These are phyloP conservation scores for Aspergillus haitiensis DNA, from an alignment of 495 filamentous ascomycete species.

Conservation along the genomic window DNA sequence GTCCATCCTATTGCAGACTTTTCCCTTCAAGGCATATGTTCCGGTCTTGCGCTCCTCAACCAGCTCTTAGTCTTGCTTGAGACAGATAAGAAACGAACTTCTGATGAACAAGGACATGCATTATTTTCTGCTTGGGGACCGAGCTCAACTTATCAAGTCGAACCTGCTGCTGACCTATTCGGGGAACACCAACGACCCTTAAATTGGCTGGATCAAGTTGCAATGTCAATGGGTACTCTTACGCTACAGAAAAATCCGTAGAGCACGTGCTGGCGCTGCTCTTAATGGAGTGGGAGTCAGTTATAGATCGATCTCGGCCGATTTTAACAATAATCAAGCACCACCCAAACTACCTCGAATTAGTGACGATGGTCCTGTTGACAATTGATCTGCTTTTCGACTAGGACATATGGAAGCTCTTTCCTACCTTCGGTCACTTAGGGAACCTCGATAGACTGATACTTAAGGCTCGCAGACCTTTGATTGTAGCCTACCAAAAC, in stretches of 20 bases:
- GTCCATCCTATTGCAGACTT: constrained; percentile 13
- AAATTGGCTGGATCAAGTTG: constrained; percentile 22
- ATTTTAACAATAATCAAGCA: no score
- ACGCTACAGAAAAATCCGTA: neutral
- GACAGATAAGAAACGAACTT: constrained; percentile 7
- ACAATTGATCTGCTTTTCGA: no score
- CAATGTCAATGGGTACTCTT: constrained; percentile 26
- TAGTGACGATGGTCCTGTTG: no score
- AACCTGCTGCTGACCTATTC: neutral
- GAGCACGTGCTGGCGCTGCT: no score
- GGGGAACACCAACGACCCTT: constrained; percentile 6
- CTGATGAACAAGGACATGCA: neutral
- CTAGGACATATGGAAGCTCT: no score
- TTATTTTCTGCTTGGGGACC: neutral
- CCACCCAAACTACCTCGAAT: no score
- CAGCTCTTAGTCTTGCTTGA: constrained; percentile 20
- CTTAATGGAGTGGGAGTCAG: no score
- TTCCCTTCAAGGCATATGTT: constrained; percentile 20
- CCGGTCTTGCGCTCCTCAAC: constrained; percentile 22
- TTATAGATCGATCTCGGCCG: no score
- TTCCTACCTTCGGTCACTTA: no score
- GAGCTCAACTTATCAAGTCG: neutral
- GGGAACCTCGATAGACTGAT: no score
- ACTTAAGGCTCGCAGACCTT: no score
- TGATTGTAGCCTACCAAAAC: no score